phyloP scores from a whole-genome alignment of 441 rosid species.

The Metrosideros polymorpha region DNA sequence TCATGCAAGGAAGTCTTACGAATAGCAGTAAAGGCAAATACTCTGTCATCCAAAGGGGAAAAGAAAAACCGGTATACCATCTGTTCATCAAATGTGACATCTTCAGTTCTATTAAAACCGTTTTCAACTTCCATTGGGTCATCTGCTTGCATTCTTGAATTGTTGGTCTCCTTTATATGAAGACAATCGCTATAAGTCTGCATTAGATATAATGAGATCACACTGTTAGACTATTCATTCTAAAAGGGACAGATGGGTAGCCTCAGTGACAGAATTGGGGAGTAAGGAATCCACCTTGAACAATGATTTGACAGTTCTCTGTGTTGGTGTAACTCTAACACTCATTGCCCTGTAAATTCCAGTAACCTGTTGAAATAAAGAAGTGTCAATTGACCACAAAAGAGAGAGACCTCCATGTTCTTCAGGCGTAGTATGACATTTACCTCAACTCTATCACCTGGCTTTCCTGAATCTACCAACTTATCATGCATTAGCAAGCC shows the following conservation, averaged over 20 bases:
- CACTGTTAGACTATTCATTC: no score
- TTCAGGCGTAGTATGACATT: not conserved
- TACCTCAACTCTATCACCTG: slow-evolving; percentile 95
- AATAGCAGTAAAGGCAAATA: not conserved
- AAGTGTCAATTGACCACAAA: not conserved
- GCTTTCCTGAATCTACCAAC: slow-evolving; percentile 85
- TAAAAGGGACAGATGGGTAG: no score
- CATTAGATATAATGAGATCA: no score
- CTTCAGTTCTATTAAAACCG: slow-evolving; percentile 43
- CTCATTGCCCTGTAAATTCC: slow-evolving; percentile 95
- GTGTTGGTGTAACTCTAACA: slow-evolving; percentile 69
- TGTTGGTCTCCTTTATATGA: no score
- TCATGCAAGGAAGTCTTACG: no score
- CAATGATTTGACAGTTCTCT: slow-evolving; percentile 89
- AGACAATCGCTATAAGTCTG: no score
- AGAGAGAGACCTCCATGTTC: not conserved
- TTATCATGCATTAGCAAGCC: slow-evolving; percentile 95
- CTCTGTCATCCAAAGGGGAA: not conserved
- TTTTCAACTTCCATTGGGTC: slow-evolving; percentile 70
- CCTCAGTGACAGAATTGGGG: no score
- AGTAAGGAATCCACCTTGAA: slow-evolving; percentile 46
- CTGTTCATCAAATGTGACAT: slow-evolving; percentile 51
- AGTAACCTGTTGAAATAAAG: slow-evolving; percentile 44
- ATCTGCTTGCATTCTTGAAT: slow-evolving; percentile 64
- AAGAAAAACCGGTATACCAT: slow-evolving; percentile 26